Evolutionary conservation across 108 stramenopile species (phyloP).

Genomic region (Stephanodiscus triporus): DNA sequence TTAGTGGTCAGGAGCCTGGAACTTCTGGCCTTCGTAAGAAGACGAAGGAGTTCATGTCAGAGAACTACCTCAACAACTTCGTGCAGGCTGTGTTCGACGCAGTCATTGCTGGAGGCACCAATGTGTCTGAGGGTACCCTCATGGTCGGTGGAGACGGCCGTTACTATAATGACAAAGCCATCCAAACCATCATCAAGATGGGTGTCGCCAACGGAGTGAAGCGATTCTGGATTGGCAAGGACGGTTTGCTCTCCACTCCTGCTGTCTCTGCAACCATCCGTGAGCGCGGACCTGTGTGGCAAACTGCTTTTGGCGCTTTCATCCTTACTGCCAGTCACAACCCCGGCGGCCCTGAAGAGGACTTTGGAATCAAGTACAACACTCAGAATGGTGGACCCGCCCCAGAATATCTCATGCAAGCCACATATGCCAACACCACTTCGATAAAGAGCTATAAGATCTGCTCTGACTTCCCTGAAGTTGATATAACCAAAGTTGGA

Average conservation of each 20-base stretch:
- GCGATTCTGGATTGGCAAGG: constrained; percentile 95
- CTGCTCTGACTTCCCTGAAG: constrained; percentile 88
- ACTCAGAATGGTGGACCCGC: constrained; percentile 98
- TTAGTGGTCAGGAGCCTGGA: constrained; percentile 98
- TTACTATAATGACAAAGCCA: constrained; percentile 95
- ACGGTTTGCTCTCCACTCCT: constrained; percentile 98
- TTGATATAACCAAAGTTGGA: constrained; percentile 86
- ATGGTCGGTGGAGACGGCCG: constrained; percentile 99
- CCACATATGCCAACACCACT: constrained; percentile 89
- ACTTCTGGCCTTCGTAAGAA: constrained; percentile 99
- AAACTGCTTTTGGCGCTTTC: constrained; percentile 97
- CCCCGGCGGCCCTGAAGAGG: constrained; percentile 99
- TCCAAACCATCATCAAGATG: constrained; percentile 97
- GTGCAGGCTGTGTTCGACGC: constrained; percentile 97
- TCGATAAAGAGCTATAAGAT: constrained; percentile 92
- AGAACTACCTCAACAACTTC: constrained; percentile 98
- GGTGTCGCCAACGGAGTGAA: constrained; percentile 95
- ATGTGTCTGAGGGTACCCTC: constrained; percentile 88
- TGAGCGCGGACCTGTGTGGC: constrained; percentile 93
- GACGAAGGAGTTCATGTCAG: constrained; percentile 95
- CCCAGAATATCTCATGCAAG: constrained; percentile 91
- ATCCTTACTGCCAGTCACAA: constrained; percentile 99
- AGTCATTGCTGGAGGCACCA: constrained; percentile 83
- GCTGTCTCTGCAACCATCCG: constrained; percentile 98
- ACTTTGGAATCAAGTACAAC: constrained; percentile 99